Percentiles rank a stretch among this genome's conserved stretches.
These are phyloP conservation scores for Quercus dentata DNA, from an alignment of 306 rosid species.

Conservation along the genomic window DNA sequence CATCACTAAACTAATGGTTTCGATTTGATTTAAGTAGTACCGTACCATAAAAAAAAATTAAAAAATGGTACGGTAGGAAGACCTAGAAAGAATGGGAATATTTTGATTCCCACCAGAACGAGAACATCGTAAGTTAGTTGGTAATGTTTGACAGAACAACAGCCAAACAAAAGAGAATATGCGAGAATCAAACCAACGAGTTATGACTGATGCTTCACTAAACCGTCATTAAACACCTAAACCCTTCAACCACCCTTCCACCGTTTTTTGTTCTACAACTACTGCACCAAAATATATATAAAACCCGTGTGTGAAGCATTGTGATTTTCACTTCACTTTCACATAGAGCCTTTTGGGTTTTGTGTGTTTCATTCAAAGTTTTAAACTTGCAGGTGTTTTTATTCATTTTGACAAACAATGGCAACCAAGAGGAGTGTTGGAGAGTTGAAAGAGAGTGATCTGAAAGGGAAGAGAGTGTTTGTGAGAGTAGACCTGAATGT, in stretches of 20 bases:
- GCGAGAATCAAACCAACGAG: not conserved
- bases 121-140: no score
- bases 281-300: not conserved
- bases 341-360: not conserved
- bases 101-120: no score
- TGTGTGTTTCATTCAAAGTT: not conserved
- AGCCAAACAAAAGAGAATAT: not conserved
- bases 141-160: not conserved
- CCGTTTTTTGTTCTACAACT: not conserved
- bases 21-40: no score
- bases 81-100: no score
- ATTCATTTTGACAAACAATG: slow-evolving; percentile 25
- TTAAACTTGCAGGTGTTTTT: slow-evolving; percentile 6
- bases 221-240: not conserved
- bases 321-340: not conserved
- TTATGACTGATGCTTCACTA: not conserved
- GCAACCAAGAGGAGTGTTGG: slow-evolving; percentile 89
- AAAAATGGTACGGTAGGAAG: no score
- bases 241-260: not conserved
- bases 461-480: slow-evolving; percentile 88
- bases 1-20: no score
- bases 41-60: no score
- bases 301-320: not conserved
- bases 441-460: slow-evolving; percentile 71
- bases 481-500: slow-evolving; percentile 92